Conservation (phyloP, 208 protist species). For the Leishmania turanica region DNA sequence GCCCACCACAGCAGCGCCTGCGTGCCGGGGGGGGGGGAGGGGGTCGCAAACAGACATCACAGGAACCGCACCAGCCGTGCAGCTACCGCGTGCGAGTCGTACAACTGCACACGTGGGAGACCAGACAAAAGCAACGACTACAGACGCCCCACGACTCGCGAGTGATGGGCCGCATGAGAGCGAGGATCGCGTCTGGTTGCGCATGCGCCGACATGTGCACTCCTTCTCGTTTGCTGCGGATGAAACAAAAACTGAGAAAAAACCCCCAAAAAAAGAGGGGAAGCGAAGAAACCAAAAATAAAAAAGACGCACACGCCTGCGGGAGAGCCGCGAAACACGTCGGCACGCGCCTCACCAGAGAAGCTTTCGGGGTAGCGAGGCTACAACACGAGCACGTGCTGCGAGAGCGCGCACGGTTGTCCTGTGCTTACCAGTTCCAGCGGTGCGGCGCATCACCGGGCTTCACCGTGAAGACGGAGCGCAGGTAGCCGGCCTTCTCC, state of each 20-base stretch:
- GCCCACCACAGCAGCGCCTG: neutral
- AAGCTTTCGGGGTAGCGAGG: neutral
- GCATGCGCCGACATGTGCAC: neutral
- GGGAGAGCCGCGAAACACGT: neutral
- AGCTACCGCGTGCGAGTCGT: neutral
- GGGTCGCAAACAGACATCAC: neutral
- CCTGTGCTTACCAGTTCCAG: constrained; percentile 78
- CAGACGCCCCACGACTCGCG: neutral
- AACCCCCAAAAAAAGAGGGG: constrained; percentile 9
- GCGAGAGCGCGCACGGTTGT: neutral
- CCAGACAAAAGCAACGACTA: no score
- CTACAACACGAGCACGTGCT: neutral
- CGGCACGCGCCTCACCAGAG: neutral
- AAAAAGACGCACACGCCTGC: neutral
- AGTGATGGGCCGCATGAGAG: neutral
- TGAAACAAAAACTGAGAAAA: constrained; percentile 2
- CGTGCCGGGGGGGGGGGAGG: no score
- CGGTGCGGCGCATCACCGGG: constrained; percentile 84
- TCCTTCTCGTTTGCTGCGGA: constrained; percentile 14
- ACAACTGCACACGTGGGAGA: neutral
- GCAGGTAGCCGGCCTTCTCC: constrained; percentile 80
- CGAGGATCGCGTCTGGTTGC: neutral
- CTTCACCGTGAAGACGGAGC: constrained; percentile 70
- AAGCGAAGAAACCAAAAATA: constrained; percentile 18
- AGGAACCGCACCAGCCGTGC: neutral